Evolutionary conservation across 257 asterid species (phyloP).

Genomic region (Lycium ferocissimum): DNA sequence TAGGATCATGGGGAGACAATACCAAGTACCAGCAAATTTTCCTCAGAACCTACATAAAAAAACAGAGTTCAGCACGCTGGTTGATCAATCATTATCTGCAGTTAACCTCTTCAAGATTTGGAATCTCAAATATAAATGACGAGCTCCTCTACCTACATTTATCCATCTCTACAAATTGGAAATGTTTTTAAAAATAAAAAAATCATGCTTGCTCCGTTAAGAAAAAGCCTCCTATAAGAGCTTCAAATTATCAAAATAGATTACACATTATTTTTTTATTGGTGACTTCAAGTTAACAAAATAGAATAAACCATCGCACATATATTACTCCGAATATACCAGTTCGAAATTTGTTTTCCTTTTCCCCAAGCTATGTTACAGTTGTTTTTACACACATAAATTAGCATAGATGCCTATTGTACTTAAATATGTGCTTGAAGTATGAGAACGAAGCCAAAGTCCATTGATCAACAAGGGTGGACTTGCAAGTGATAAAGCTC

Average conservation of each 20-base stretch:
- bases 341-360: not conserved
- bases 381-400: not conserved
- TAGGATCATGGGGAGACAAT: slow-evolving; percentile 88
- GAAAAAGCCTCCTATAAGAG: not conserved
- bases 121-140: slow-evolving; percentile 6
- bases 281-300: not conserved
- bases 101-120: slow-evolving; percentile 16
- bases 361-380: not conserved
- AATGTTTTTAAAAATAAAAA: not conserved
- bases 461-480: not conserved
- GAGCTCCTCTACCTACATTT: slow-evolving; percentile 5
- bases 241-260: not conserved
- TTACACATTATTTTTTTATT: not conserved
- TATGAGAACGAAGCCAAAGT: not conserved
- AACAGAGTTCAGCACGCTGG: not conserved
- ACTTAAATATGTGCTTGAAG: not conserved
- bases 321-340: not conserved
- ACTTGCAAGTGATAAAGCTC: not conserved
- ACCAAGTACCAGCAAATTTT: slow-evolving; percentile 97
- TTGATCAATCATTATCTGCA: slow-evolving; percentile 8
- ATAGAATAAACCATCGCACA: not conserved
- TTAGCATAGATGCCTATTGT: not conserved
- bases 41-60: slow-evolving; percentile 70
- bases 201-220: not conserved
- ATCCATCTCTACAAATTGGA: not conserved